A percentile compares a stretch with the other conserved stretches of the same genome.
phyloP scores from a whole-genome alignment of 1,139 yeast species.

The Pichia terricola region DNA sequence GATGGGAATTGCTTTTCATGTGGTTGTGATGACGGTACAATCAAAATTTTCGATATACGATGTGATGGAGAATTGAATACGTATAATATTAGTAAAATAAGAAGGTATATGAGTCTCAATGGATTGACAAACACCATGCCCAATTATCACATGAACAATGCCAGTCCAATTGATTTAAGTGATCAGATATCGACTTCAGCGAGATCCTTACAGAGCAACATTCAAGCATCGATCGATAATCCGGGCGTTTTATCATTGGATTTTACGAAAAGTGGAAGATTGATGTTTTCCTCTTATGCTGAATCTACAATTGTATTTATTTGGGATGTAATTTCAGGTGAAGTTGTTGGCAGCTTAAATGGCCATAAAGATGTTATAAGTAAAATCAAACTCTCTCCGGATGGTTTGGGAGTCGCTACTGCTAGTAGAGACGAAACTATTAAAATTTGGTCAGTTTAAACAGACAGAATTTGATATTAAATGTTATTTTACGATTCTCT shows the following conservation, averaged over 20 bases:
- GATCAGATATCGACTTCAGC: slow-evolving; percentile 7
- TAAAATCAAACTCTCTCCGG: slow-evolving; percentile 58
- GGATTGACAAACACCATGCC: slow-evolving; percentile 7
- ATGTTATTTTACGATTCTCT: not conserved
- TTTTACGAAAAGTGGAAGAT: slow-evolving; percentile 67
- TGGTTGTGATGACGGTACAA: slow-evolving; percentile 73
- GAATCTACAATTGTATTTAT: slow-evolving; percentile 58
- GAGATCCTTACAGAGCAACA: slow-evolving; percentile 15
- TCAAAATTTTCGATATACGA: slow-evolving; percentile 68
- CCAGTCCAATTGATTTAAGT: slow-evolving; percentile 1
- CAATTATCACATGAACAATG: not conserved
- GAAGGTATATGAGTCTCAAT: slow-evolving; percentile 8
- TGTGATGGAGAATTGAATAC: slow-evolving; percentile 61
- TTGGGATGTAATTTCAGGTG: slow-evolving; percentile 70
- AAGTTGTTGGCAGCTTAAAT: slow-evolving; percentile 50
- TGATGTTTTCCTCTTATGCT: slow-evolving; percentile 67
- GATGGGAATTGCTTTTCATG: slow-evolving; percentile 57
- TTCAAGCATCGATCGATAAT: slow-evolving; percentile 36
- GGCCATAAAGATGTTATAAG: slow-evolving; percentile 51
- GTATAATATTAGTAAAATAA: slow-evolving; percentile 32
- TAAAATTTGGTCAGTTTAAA: slow-evolving; percentile 42
- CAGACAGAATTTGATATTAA: too few species aligned
- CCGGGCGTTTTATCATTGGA: slow-evolving; percentile 65
- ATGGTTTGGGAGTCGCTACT: slow-evolving; percentile 66
- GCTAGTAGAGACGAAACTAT: slow-evolving; percentile 66